Percentiles rank a stretch among this genome's conserved stretches.
These are phyloP conservation scores for Massospora cicadina DNA, from an alignment of 371 early-diverging fungal species.

Conservation along the genomic window DNA sequence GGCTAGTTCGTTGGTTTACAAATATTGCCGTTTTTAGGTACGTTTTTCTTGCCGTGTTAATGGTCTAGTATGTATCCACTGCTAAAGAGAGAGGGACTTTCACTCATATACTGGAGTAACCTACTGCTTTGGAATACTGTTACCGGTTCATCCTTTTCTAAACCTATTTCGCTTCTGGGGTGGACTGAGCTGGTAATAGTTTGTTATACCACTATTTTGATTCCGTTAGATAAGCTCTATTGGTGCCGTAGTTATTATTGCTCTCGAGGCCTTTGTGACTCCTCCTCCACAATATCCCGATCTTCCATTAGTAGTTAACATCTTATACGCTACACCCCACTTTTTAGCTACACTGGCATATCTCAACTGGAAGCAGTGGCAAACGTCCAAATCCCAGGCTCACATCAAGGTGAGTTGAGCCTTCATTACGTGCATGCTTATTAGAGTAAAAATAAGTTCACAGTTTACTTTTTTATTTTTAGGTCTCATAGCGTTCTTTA, in stretches of 20 bases:
- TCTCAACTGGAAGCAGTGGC: neutral
- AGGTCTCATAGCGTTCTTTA: too few relatives aligned
- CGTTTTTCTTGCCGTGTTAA: neutral
- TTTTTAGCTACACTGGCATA: neutral
- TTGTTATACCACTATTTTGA: neutral
- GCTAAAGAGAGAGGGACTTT: constrained; percentile 47
- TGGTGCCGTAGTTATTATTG: neutral
- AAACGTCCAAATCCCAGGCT: neutral
- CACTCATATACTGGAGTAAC: constrained; percentile 38
- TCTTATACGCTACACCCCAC: neutral
- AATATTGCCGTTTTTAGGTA: constrained; percentile 71
- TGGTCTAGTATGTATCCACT: constrained; percentile 66
- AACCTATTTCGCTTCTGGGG: neutral
- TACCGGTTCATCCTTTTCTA: constrained; percentile 10
- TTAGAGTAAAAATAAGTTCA: too few relatives aligned
- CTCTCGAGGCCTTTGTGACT: neutral
- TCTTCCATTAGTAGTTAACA: neutral
- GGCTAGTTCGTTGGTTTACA: constrained; percentile 39
- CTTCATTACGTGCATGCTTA: too few relatives aligned
- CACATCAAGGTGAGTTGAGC: neutral
- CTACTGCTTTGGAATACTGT: constrained; percentile 52
- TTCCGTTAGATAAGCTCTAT: neutral
- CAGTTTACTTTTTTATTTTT: too few relatives aligned
- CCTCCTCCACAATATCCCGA: neutral
- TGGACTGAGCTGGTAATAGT: neutral